These are phyloP conservation scores for Spathaspora arborariae DNA, from an alignment of 805 yeast species.

Conservation along the genomic window DNA sequence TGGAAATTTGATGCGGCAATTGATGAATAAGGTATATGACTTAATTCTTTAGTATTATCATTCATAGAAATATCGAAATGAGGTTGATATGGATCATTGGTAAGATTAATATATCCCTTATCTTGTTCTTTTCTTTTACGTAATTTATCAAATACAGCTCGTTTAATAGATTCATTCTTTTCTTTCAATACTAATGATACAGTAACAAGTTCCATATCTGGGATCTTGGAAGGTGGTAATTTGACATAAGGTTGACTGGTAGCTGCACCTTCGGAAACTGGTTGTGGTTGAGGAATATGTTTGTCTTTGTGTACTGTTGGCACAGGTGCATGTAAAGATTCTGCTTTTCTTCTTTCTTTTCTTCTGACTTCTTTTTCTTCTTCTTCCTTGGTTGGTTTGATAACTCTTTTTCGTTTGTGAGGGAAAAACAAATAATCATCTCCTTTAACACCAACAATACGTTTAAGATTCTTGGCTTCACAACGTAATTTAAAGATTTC, in stretches of 20 bases:
- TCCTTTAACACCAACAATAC: slow-evolving; percentile 71
- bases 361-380: slow-evolving; percentile 22
- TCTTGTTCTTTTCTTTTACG: slow-evolving; percentile 68
- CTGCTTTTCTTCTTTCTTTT: slow-evolving; percentile 15
- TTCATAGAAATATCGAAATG: slow-evolving; percentile 62
- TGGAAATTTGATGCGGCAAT: slow-evolving; percentile 63
- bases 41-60: slow-evolving; percentile 43
- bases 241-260: slow-evolving; percentile 76
- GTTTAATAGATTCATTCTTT: slow-evolving; percentile 71
- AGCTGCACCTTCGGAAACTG: slow-evolving; percentile 16
- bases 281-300: slow-evolving; percentile 7
- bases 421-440: slow-evolving; percentile 81
- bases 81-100: slow-evolving; percentile 85
- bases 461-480: slow-evolving; percentile 67
- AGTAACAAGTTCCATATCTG: slow-evolving; percentile 85
- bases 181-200: slow-evolving; percentile 71
- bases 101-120: slow-evolving; percentile 73
- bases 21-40: slow-evolving; percentile 76
- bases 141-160: slow-evolving; percentile 83
- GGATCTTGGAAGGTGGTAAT: slow-evolving; percentile 85
- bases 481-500: slow-evolving; percentile 71
- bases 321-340: slow-evolving; percentile 11
- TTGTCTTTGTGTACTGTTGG: slow-evolving; percentile 10
- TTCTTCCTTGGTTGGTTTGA: slow-evolving; percentile 33
- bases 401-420: slow-evolving; percentile 63